phyloP scores from a whole-genome alignment of 1,284 basidiomycete species.

The Chiua sp. region DNA sequence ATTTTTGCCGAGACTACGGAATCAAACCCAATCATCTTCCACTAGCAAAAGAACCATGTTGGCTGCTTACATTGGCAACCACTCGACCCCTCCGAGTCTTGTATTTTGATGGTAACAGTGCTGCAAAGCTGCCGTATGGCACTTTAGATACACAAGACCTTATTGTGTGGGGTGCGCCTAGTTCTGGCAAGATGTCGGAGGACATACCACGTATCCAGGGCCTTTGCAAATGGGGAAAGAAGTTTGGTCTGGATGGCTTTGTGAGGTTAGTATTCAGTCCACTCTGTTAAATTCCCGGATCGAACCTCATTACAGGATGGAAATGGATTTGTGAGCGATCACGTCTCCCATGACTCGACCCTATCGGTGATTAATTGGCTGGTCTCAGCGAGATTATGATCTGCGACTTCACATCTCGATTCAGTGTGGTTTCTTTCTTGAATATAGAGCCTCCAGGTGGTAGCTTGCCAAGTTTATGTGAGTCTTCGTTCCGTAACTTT shows the following conservation, averaged over 20 bases:
- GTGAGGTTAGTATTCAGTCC: slow-evolving; percentile 31
- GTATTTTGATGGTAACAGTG: slow-evolving; percentile 51
- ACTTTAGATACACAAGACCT: slow-evolving; percentile 49
- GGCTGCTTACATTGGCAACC: slow-evolving; percentile 44
- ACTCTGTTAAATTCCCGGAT: neutral
- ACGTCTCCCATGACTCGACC: neutral
- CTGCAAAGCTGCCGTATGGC: slow-evolving; percentile 41
- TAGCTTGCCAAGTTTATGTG: neutral
- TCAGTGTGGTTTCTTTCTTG: slow-evolving; percentile 41
- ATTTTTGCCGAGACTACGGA: slow-evolving; percentile 36
- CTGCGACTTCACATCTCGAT: slow-evolving; percentile 40
- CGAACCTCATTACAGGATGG: slow-evolving; percentile 41
- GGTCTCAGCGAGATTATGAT: slow-evolving; percentile 41
- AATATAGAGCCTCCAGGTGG: slow-evolving; percentile 20
- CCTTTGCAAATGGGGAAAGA: slow-evolving; percentile 41
- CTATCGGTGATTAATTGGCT: neutral
- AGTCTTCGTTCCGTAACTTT: neutral
- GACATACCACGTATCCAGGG: slow-evolving; percentile 38
- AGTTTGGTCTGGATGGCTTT: slow-evolving; percentile 40
- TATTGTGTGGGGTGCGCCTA: slow-evolving; percentile 40
- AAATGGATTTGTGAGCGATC: slow-evolving; percentile 50
- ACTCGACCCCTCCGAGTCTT: slow-evolving; percentile 44
- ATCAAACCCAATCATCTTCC: neutral
- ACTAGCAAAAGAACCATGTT: slow-evolving; percentile 30
- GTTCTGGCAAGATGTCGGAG: slow-evolving; percentile 21